Percentiles rank a stretch among this genome's conserved stretches.
These are phyloP conservation scores for Datisca glomerata DNA, from an alignment of 306 rosid genomes.

Conservation along the genomic window DNA sequence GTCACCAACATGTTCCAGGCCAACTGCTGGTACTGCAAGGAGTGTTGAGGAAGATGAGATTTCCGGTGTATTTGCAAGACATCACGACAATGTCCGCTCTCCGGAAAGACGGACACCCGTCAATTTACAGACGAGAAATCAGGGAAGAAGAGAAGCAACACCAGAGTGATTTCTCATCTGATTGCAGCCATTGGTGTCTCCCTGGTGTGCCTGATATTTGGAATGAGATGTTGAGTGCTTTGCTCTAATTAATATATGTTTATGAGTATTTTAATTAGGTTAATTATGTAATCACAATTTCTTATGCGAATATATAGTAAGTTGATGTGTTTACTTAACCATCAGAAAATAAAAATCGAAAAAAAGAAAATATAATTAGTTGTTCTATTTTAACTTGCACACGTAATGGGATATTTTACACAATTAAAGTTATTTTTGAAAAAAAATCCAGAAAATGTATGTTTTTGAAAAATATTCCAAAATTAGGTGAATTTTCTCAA, in stretches of 20 bases:
- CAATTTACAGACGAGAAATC: slow-evolving; percentile 51
- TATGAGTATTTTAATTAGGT: too few relatives aligned
- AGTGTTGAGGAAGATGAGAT: slow-evolving; percentile 75
- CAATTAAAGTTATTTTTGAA: too few relatives aligned
- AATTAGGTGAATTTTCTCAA: too few relatives aligned
- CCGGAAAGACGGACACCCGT: slow-evolving; percentile 88
- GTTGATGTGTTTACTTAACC: too few relatives aligned
- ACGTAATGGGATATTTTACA: too few relatives aligned
- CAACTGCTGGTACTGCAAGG: slow-evolving; percentile 54
- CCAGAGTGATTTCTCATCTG: slow-evolving; percentile 49
- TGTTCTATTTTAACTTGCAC: too few relatives aligned
- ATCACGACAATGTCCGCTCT: slow-evolving; percentile 73
- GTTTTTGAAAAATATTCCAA: too few relatives aligned
- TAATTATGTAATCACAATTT: too few relatives aligned
- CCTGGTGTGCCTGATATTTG: slow-evolving; percentile 97
- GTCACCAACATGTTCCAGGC: slow-evolving; percentile 70
- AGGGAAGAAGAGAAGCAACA: slow-evolving; percentile 51
- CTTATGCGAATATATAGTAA: too few relatives aligned
- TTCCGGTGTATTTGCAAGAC: slow-evolving; percentile 78
- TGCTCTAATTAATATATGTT: slow-evolving; percentile 37
- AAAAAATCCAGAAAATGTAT: too few relatives aligned
- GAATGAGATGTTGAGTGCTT: slow-evolving; percentile 81
- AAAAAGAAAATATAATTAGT: too few relatives aligned
- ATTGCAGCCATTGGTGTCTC: slow-evolving; percentile 99
- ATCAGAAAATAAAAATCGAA: too few relatives aligned